phyloP scores from a whole-genome alignment of 495 filamentous ascomycete genomes.

The Talaromyces ruber region DNA sequence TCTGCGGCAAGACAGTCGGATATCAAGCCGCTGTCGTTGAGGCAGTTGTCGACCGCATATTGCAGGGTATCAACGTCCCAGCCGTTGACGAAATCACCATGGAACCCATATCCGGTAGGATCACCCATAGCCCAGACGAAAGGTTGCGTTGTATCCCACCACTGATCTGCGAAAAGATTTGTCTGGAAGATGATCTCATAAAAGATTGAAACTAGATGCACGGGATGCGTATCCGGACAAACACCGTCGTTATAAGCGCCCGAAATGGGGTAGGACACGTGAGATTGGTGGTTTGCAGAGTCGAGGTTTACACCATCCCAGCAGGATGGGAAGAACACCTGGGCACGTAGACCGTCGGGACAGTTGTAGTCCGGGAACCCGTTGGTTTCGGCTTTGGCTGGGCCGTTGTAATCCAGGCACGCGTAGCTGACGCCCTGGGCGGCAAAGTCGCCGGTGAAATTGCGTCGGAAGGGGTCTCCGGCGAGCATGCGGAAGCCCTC shows the following conservation, averaged over 20 bases:
- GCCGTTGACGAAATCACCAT: conserved; percentile 44
- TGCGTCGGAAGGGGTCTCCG: conserved; percentile 42
- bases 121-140: conserved; percentile 38
- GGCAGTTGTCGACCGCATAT: conserved; percentile 51
- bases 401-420: conserved; percentile 13
- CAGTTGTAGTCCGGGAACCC: conserved; percentile 52
- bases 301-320: conserved; percentile 50
- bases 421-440: conserved; percentile 18
- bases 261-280: conserved; percentile 24
- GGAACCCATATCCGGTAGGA: conserved; percentile 19
- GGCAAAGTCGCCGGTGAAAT: conserved; percentile 10
- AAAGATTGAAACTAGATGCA: conserved; percentile 56
- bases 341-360: conserved; percentile 49
- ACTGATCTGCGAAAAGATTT: conserved; percentile 34
- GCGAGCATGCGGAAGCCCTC: conserved; percentile 66
- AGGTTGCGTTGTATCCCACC: conserved; percentile 32
- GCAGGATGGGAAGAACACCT: conserved; percentile 49
- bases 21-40: conserved; percentile 37
- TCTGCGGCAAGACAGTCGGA: conserved; percentile 38
- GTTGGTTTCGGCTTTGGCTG: conserved; percentile 13
- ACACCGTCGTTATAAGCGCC: conserved; percentile 19
- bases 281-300: conserved; percentile 41
- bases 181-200: conserved; percentile 62
- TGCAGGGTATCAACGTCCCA: conserved; percentile 58
- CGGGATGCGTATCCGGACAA: conserved; percentile 39